Base-by-base conservation (phyloP, 306 rosid species). In the Sphenostylis stenocarpa region DNA sequence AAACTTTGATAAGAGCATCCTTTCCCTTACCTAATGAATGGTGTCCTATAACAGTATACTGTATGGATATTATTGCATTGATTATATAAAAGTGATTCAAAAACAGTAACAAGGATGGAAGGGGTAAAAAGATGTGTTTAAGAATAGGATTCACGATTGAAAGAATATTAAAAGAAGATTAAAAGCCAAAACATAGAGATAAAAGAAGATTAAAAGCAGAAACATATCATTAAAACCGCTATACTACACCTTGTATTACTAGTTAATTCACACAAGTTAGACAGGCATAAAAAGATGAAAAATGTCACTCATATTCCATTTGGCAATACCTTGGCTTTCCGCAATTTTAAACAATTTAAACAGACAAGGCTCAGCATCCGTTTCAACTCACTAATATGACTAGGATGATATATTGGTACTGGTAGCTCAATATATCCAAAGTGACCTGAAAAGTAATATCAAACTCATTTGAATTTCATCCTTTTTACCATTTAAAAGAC, bases 381-480 rank as follows among this genome's bases (percentile, higher is more conserved):
- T 85, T 80, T 94, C 81, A 94, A 44, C 48, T 94, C 98, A 41
- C 83, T 69, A 41, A 89, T 84, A 67, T 94, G 98, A 67, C 91
- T 89, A 28, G 98, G 98, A 85, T 91, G 98, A 76, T 84, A 94
- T 67, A 94, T 89, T 6, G 98, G 93, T 63, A 92, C 83, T 4
- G 97, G 97, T 34, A 94, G 87, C 51, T 94, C 92, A 34, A 94
- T 85, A 65, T 90, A 92, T 66, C 98, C 98, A 78, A 94, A 94
- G 73, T 95, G 97, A 13, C 99, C 99, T 95, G 91, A 76, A 86
- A 84, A 69, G 61, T 34, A 82, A 84, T 21, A 70, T 29, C 44
- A 68, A 67, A 10, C 63, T 72, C 55, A 41, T 24, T 36, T 38
- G 47, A 65, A 64, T 60, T 65, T 15, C 19, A 36, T 19, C 13